Evolutionary conservation across 208 protist genomes (phyloP).

Genomic region (Wallacemonas rigidus): DNA sequence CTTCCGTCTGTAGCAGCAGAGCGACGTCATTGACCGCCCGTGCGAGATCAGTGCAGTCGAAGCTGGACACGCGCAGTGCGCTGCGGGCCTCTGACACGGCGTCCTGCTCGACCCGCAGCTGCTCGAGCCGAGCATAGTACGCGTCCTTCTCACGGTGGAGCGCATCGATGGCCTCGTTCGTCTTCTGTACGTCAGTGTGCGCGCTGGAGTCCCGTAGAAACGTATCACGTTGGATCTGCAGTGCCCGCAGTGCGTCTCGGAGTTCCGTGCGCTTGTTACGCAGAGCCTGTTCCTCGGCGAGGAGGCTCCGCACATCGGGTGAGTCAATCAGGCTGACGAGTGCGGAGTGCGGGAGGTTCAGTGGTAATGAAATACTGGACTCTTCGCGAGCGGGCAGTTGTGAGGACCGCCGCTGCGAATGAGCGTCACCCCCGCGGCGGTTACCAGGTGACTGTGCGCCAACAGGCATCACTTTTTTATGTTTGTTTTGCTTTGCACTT

Average conservation of each 20-base stretch:
- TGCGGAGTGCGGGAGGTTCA: slow-evolving; percentile 29
- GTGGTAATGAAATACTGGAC: not conserved
- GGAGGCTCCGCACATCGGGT: not conserved
- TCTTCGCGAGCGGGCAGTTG: too few species aligned
- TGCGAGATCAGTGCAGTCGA: slow-evolving; percentile 3
- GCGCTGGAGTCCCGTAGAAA: slow-evolving; percentile 15
- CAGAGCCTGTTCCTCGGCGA: slow-evolving; percentile 35
- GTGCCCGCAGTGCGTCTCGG: slow-evolving; percentile 19
- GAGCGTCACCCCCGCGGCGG: too few species aligned
- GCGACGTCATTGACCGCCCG: slow-evolving; percentile 13
- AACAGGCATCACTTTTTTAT: too few species aligned
- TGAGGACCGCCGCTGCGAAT: too few species aligned
- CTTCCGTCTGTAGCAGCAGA: slow-evolving; percentile 17
- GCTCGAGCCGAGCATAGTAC: slow-evolving; percentile 23
- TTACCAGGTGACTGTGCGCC: too few species aligned
- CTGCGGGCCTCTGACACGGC: slow-evolving; percentile 1
- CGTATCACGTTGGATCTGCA: slow-evolving; percentile 18
- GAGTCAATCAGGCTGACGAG: slow-evolving; percentile 34
- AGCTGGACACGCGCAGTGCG: slow-evolving; percentile 2
- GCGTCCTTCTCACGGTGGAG: slow-evolving; percentile 18
- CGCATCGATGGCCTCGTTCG: slow-evolving; percentile 13
- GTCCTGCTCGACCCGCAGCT: slow-evolving; percentile 24
- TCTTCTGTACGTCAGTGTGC: slow-evolving; percentile 7
- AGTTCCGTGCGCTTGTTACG: slow-evolving; percentile 18
- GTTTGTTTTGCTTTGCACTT: too few species aligned